Percentiles rank a stretch among this genome's conserved stretches.
Evolutionary conservation across 768 basidiomycete genomes (phyloP).

Genomic region (Lactarius indigo): DNA sequence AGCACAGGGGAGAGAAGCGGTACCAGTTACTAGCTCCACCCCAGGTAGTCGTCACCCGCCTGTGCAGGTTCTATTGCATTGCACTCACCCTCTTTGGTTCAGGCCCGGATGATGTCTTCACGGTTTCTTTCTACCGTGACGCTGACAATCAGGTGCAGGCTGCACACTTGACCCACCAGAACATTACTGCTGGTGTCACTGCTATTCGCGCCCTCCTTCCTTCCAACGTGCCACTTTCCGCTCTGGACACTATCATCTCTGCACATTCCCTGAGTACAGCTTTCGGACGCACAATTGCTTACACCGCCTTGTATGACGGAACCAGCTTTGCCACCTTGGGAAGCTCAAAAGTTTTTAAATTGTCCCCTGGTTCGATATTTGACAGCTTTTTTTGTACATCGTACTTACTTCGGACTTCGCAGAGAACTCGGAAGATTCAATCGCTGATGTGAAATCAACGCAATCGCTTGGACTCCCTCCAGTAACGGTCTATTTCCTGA

Average conservation of each 20-base stretch:
- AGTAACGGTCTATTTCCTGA: slow-evolving; percentile 77
- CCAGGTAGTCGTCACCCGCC: slow-evolving; percentile 45
- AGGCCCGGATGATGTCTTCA: slow-evolving; percentile 65
- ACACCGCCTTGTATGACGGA: slow-evolving; percentile 73
- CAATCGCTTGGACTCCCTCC: slow-evolving; percentile 57
- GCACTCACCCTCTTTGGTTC: slow-evolving; percentile 9
- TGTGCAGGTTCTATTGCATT: not conserved
- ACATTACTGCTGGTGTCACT: slow-evolving; percentile 86
- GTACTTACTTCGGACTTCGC: not conserved
- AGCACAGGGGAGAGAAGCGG: slow-evolving; percentile 53
- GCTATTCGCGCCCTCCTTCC: slow-evolving; percentile 75
- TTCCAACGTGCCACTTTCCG: slow-evolving; percentile 58
- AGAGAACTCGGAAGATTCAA: slow-evolving; percentile 30
- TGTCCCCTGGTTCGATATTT: slow-evolving; percentile 40
- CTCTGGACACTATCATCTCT: slow-evolving; percentile 76
- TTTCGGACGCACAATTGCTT: slow-evolving; percentile 76
- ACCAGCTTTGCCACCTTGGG: slow-evolving; percentile 65
- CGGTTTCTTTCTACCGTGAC: slow-evolving; percentile 60
- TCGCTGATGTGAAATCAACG: slow-evolving; percentile 47
- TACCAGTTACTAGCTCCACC: slow-evolving; percentile 38
- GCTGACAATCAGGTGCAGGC: slow-evolving; percentile 53
- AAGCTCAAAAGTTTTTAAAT: slow-evolving; percentile 50
- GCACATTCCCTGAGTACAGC: slow-evolving; percentile 69
- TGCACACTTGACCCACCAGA: slow-evolving; percentile 74
- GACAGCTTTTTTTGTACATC: not conserved